Evolutionary conservation across 306 rosid genomes (phyloP), one percentile per base, ranked within the genome.

Genomic region (Comarum palustre): DNA sequence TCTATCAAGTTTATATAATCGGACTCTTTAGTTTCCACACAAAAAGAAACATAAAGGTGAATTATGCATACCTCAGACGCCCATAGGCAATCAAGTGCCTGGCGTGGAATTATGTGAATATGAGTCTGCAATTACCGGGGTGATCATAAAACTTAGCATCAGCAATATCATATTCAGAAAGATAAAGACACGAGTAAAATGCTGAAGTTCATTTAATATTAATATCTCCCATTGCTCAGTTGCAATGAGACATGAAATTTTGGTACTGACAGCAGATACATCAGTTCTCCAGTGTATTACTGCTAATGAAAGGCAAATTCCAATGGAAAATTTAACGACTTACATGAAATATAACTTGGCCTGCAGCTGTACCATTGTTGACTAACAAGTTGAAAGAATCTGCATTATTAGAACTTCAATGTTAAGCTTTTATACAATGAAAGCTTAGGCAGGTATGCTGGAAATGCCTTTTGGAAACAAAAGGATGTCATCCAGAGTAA

Each of bases 301-400:
- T 55, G 27, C 55, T 20, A 34, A 41, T 24, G 5, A 41, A 22
- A 38, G 25, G 13, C n/a, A 58, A 16, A 54, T 14, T 43, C 12
- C 4, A 45, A 39, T 6, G 50, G 55, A 42, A 11, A 69, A 66
- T 63, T 27, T 22, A 78, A 55, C 19, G 47, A 81, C 97, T 84
- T 77, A 94, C 99, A 81, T 94, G 99, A 85, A 88, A 94, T 84
- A 94, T 85, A 72, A 94, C 97, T 89, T 94, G 99, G 52, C 99
- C 99, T 50, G 97, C 97, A 69, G 92, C 92, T 68, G 31, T 84
- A 24, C 99, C 99, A 39, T 87, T 91, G 88, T 94, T 94, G 71
- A 91, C 87, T 78, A 94, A 77, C 83, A 94, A 75, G 85, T 91
- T 94, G 90, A 94, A 94, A 55, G 99, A 87, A 91, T 88, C 96